Conservation (phyloP, 208 protist genomes). For the Acanthamoeba lenticulata region DNA sequence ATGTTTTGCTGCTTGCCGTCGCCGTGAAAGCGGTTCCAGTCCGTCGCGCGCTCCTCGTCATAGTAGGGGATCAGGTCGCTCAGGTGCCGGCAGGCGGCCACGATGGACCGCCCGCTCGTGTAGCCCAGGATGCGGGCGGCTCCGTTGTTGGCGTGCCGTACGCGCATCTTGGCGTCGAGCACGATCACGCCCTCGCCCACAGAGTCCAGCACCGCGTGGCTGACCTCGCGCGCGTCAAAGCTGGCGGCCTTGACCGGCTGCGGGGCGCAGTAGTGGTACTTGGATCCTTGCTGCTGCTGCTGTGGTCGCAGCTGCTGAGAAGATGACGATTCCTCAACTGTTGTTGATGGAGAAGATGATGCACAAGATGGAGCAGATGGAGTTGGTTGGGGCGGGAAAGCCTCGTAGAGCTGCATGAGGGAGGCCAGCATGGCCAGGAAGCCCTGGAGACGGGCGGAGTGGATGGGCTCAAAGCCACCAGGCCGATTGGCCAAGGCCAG, state of each 20-base stretch:
- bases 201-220: constrained; percentile 13
- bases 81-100: not conserved
- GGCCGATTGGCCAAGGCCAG: not conserved
- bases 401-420: constrained; percentile 20
- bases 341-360: not conserved
- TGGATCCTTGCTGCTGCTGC: not conserved
- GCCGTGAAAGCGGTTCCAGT: not conserved
- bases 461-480: not conserved
- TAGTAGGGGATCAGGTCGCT: constrained; percentile 17
- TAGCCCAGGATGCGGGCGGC: not conserved
- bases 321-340: too few species aligned
- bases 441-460: not conserved
- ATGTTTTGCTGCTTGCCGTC: not conserved
- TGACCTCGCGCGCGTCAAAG: not conserved
- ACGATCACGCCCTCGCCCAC: not conserved
- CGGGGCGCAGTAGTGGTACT: not conserved
- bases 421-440: not conserved
- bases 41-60: not conserved
- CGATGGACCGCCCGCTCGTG: not conserved
- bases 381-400: not conserved
- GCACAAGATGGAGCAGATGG: not conserved
- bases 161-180: not conserved
- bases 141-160: not conserved
- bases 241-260: not conserved
- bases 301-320: not conserved